Conservation (phyloP, 169 alveolate genomes). For the Plasmodium gonderi region DNA sequence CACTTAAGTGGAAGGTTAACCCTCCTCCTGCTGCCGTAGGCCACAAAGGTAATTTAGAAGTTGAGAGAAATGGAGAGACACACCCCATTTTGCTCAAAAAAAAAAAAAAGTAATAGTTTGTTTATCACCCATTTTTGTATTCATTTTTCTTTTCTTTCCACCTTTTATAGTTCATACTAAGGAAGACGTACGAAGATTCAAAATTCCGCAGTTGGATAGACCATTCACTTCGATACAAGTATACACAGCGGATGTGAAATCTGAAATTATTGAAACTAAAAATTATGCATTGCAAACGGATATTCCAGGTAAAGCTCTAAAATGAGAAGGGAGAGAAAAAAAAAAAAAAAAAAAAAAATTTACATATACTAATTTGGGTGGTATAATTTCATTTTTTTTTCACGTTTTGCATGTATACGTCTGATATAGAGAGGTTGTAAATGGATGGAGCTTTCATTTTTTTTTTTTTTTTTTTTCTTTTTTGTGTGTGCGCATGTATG, state of each 20-base stretch:
- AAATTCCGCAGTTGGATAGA: slow-evolving; percentile 13
- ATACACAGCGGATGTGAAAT: slow-evolving; percentile 7
- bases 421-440: too few relatives aligned
- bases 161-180: not conserved
- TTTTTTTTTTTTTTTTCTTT: not conserved
- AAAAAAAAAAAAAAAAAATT: not conserved
- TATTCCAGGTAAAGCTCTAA: slow-evolving; percentile 23
- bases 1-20: slow-evolving; percentile 26
- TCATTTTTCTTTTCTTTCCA: not conserved
- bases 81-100: not conserved
- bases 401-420: too few relatives aligned
- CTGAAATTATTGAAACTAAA: slow-evolving; percentile 12
- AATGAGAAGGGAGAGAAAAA: not conserved
- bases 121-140: not conserved
- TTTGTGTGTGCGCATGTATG: not conserved
- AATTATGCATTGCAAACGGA: not conserved
- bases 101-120: not conserved
- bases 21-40: not conserved
- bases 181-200: slow-evolving; percentile 21
- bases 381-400: too few relatives aligned
- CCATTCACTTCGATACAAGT: slow-evolving; percentile 59
- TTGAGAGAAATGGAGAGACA: not conserved
- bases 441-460: too few relatives aligned
- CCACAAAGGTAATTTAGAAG: not conserved
- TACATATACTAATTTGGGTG: too few relatives aligned